Base-by-base conservation (phyloP, 805 yeast genomes). In the Ogataea paradorogensis region DNA sequence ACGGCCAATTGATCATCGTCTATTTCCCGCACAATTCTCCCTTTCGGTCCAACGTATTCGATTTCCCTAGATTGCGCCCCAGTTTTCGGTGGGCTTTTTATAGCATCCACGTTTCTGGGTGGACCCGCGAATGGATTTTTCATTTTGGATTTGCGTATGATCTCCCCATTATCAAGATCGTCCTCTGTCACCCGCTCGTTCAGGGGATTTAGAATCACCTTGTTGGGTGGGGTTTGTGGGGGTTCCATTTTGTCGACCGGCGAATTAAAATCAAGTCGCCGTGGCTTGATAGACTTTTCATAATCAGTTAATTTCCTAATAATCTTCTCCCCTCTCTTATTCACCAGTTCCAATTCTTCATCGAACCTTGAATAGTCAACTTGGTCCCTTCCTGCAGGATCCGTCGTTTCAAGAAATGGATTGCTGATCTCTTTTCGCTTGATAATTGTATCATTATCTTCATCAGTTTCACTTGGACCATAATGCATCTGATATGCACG, bases 271-370 rank as follows among this genome's bases (percentile, higher is more conserved):
- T 53, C 53, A 27, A 71, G 51, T 32, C 52, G 58, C 37, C 58
- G 68, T 0, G 78, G 77, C 49, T 63, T 66, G 28, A 69, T 56
- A 6, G 51, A 51, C 31, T 56, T 51, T 33, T 69, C 66, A 8
- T 44, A 46, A 11, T 57, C 58, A 15, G 62, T 55, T 27, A 70
- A 46, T 23, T 52, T 48, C 33, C 55, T 51, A 8, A 58, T 51
- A 6, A 58, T 51, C 20, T 58, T 59, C 40, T 69, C 59, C 2
- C 76, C 76, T 0, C 73, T 70, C 36, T 63, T 64, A 51, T 71
- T 64, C 23, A 70, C 48, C 43, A 63, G 52, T 45, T 72, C 76
- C 36, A 67, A 55, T 33, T 66, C 68, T 11, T 64, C 56, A 15
- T 62, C 64, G 42, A 61, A 67, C 28, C 58, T 42, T 7, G 53